Percentiles rank a stretch among this genome's conserved stretches.
Evolutionary conservation across 768 basidiomycete species (phyloP).

Genomic region (Mycena albidolilacea): DNA sequence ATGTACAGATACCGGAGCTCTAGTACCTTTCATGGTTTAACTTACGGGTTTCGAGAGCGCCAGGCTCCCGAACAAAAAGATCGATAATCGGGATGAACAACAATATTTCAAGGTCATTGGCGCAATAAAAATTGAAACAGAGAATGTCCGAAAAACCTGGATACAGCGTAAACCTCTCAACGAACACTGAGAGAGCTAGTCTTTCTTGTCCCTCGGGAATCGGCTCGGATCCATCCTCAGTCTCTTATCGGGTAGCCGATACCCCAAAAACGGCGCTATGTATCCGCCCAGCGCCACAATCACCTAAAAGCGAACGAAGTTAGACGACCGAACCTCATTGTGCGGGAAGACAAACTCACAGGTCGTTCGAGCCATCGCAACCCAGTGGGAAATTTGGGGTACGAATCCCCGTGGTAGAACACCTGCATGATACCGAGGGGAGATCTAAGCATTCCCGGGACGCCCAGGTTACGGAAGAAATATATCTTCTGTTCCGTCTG

Average conservation of each 20-base stretch:
- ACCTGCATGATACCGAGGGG: slow-evolving; percentile 16
- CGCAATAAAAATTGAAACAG: not conserved
- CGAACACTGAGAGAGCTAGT: not conserved
- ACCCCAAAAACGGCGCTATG: not conserved
- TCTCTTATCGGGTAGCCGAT: slow-evolving; percentile 7
- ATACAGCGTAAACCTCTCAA: not conserved
- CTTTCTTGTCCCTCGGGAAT: not conserved
- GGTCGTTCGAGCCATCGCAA: slow-evolving; percentile 12
- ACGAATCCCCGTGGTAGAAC: slow-evolving; percentile 23
- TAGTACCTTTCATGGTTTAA: too few relatives aligned
- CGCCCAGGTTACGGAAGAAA: slow-evolving; percentile 25
- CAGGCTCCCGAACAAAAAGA: too few relatives aligned
- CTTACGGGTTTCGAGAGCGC: too few relatives aligned
- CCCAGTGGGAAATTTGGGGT: slow-evolving; percentile 14
- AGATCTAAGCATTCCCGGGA: slow-evolving; percentile 1
- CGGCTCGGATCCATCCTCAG: not conserved
- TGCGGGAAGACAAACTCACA: slow-evolving; percentile 2
- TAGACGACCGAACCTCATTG: not conserved
- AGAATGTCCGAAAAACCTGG: not conserved
- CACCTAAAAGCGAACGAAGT: not conserved
- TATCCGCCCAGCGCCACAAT: not conserved
- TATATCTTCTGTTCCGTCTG: not conserved
- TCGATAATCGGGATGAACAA: too few relatives aligned
- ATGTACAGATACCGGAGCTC: too few relatives aligned
- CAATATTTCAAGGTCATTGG: not conserved